These are phyloP conservation scores for Suillus subaureus DNA, from an alignment of 768 basidiomycete species.

Conservation along the genomic window DNA sequence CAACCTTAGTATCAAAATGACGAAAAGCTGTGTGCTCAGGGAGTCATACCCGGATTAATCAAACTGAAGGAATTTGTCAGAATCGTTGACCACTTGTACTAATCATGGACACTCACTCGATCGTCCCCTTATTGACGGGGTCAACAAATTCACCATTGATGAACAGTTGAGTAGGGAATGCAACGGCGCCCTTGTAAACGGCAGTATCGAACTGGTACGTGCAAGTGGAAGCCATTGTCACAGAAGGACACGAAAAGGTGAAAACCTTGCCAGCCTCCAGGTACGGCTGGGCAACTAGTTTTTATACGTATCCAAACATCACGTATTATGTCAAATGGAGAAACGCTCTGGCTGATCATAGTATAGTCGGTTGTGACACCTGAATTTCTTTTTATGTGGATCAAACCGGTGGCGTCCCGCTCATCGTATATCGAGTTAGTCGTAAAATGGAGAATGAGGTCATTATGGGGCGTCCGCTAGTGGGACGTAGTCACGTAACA, in stretches of 20 bases:
- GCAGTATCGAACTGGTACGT: conserved; percentile 52
- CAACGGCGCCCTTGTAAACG: conserved; percentile 52
- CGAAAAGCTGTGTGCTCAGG: neutral
- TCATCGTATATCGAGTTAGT: neutral
- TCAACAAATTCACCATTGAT: conserved; percentile 51
- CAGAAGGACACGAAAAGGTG: neutral
- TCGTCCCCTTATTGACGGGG: conserved; percentile 10
- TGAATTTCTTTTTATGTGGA: neutral
- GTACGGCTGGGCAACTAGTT: neutral
- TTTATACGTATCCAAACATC: neutral
- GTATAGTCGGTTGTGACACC: neutral
- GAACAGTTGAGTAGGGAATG: conserved; percentile 65
- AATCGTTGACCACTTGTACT: neutral
- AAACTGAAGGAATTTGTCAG: conserved; percentile 39
- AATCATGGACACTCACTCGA: conserved; percentile 9
- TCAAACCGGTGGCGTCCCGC: neutral
- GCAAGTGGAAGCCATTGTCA: conserved; percentile 39
- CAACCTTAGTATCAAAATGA: conserved; percentile 16
- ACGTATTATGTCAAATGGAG: neutral
- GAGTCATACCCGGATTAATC: conserved; percentile 54
- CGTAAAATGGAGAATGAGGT: neutral
- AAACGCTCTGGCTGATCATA: no score
- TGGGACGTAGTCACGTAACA: neutral
- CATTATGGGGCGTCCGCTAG: no score
- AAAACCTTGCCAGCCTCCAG: no score